phyloP scores from a whole-genome alignment of 495 filamentous ascomycete genomes.

The Trichocladium uniseriatum region DNA sequence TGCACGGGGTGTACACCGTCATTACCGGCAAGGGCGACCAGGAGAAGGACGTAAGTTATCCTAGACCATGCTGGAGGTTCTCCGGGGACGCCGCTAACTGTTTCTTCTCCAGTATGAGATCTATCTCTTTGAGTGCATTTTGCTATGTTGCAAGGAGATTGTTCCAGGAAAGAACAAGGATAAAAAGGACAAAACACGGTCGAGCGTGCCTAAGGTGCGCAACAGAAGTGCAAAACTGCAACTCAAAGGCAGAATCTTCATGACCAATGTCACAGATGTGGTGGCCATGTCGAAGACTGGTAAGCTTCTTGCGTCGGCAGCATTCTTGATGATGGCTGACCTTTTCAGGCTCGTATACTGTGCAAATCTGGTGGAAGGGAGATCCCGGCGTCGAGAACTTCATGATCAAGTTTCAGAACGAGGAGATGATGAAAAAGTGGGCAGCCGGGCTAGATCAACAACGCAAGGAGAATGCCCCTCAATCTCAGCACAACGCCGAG shows the following conservation, averaged over 20 bases:
- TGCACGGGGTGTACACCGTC: conserved; percentile 90
- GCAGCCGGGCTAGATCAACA: conserved; percentile 53
- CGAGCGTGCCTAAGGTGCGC: conserved; percentile 50
- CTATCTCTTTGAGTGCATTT: conserved; percentile 90
- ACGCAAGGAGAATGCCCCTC: conserved; percentile 42
- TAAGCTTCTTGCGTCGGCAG: conserved; percentile 33
- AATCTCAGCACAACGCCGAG: conserved; percentile 26
- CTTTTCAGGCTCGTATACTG: conserved; percentile 70
- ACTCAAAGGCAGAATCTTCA: conserved; percentile 94
- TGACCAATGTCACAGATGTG: conserved; percentile 97
- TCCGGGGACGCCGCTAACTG: conserved; percentile 7
- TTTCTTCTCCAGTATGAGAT: conserved; percentile 69
- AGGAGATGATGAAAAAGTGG: conserved; percentile 90
- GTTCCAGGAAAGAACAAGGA: conserved; percentile 78
- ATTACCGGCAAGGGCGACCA: conserved; percentile 72
- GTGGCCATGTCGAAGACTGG: conserved; percentile 74
- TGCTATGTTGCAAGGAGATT: conserved; percentile 95
- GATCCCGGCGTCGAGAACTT: conserved; percentile 96
- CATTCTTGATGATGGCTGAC: conserved; percentile 12
- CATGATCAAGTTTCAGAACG: conserved; percentile 81
- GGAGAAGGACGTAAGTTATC: conserved; percentile 69
- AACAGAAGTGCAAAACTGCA: conserved; percentile 73
- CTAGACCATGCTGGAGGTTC: neutral
- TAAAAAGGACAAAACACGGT: conserved; percentile 48
- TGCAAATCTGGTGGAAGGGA: conserved; percentile 98